A percentile compares a stretch with the other conserved stretches of the same genome.
Conservation (phyloP, 176 grass and related monocot genomes). For the Saccharum officinarum region DNA sequence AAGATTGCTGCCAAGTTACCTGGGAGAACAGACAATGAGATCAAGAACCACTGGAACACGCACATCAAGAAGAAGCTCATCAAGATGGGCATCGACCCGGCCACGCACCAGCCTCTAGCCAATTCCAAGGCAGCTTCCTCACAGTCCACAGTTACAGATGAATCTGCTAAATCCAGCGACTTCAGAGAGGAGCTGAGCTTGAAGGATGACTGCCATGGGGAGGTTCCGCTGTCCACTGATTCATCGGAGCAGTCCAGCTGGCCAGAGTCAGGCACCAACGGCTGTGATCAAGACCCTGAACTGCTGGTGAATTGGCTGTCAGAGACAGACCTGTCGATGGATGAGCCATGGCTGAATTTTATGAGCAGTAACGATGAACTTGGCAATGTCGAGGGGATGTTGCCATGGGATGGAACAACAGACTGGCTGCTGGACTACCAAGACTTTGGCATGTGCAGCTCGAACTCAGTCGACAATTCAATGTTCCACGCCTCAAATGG, state of each 20-base stretch:
- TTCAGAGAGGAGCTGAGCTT: background rate
- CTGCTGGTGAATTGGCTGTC: slow-evolving; percentile 31
- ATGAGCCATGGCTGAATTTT: slow-evolving; percentile 56
- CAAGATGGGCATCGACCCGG: slow-evolving; percentile 69
- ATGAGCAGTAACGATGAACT: background rate
- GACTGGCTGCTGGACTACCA: slow-evolving; percentile 91
- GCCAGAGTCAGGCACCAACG: slow-evolving; percentile 22
- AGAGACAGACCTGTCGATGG: slow-evolving; percentile 34
- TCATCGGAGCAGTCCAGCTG: slow-evolving; percentile 39
- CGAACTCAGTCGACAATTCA: background rate
- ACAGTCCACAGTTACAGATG: background rate
- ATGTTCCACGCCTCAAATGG: slow-evolving; percentile 22
- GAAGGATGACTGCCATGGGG: slow-evolving; percentile 5
- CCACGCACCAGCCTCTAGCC: slow-evolving; percentile 53
- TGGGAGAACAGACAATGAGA: slow-evolving; percentile 80
- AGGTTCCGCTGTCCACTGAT: background rate
- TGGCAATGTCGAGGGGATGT: background rate
- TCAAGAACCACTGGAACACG: slow-evolving; percentile 96
- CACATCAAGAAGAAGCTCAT: slow-evolving; percentile 92
- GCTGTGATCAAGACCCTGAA: slow-evolving; percentile 3
- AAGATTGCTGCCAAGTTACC: slow-evolving; percentile 78
- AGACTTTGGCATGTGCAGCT: slow-evolving; percentile 37
- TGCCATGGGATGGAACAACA: slow-evolving; percentile 33
- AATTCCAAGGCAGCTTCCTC: slow-evolving; percentile 9
- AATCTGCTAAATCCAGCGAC: slow-evolving; percentile 32